Evolutionary conservation across 768 basidiomycete species (phyloP), one percentile per base, ranked within the genome.

Genomic region (Pluteus cervinus): DNA sequence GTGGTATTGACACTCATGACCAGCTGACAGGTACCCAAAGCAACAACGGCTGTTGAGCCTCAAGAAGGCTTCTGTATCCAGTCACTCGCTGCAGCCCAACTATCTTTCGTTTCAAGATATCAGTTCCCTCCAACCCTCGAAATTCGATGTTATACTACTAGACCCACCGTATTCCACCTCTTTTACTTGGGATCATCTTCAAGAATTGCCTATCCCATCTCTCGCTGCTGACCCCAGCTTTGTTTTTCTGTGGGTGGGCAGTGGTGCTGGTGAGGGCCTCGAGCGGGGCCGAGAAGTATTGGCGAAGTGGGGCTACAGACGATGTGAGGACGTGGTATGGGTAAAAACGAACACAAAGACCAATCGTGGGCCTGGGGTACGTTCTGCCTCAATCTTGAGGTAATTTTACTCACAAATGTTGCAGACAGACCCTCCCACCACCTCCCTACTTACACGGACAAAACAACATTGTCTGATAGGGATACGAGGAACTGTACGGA

Each of bases 281-380:
- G 96, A 99, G 56, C 71, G 83, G 23, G 96, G 96, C 0, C 65
- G 93, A 23, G 94, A 97, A 57, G 67, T 93, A 18, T 71, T 99
- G 25, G 86, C 82, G 2, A 85, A 79, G 58, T 99, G 94, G 93
- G 96, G 94, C 3, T 94, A 91, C 54, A 67, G 91, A 29, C 63
- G 96, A 35, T 96, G 91, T 51, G 96, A 99, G 52, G 96, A 99
- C 54, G 87, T 99, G n/a, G 88, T 96, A 4, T 98, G 92, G 93
- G 84, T 96, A 39, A 91, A 90, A 65, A 93, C 90, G 31, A 99
- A 97, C 55, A 73, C 72, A 42, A 68, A 61, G 15, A 71, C 64
- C 16, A 85, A 86, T 55, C 68, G 68, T 11, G 86, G 86, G 2
- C 82, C 89, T 37, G 86, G 85, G 39, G 84, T 86, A 54, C 50